Evolutionary conservation across 2,329 filamentous ascomycete genomes (phyloP), one percentile per base, ranked within the genome.

Genomic region (Trichoderma guizhouense): DNA sequence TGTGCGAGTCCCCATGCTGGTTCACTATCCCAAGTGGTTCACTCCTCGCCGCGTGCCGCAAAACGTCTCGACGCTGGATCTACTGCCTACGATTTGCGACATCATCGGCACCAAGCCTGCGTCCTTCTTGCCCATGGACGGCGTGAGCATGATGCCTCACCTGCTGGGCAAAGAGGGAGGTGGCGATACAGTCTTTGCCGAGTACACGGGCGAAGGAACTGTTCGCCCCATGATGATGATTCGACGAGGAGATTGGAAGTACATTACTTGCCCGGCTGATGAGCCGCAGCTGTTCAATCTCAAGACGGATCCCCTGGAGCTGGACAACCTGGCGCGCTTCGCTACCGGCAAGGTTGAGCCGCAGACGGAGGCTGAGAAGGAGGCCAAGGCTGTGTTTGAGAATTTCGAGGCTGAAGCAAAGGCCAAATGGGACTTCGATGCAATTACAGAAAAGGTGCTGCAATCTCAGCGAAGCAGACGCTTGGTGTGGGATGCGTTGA

Each of bases 151-250:
- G 76, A 83, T 95, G 73, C 93, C 93, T n/a, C 92, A 95, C 78
- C 86, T 97, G 39, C 84, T 91, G 76, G 89, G 79, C 71, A 82
- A 83, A 26, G 82, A 88, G n/a, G 90, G 89, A 53, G 91, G 92
- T 73, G 94, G 92, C 73, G 94, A 98, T 80, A 96, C 93, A 12
- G 94, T 96, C n/a, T 92, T 95, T 77, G 94, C 94, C 73, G 95
- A 98, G 83, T 98, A 98, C 84, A 97, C 95, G 78, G 95, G 94
- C 64, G 95, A 98, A 82, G 95, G 95, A 62, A 97, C 95, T 1
- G 86, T 97, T 71, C 91, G 92, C 5, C 95, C 95, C 1, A 88
- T 97, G 71, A 93, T 97, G 86, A 98, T 98, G 95, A 98, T 98
- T 79, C 91, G 93, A 72, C 91, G 94, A 69, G 93, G 93, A 9